Evolutionary conservation across 2,329 filamentous ascomycete genomes (phyloP).

Genomic region (Trichoderma sp.): DNA sequence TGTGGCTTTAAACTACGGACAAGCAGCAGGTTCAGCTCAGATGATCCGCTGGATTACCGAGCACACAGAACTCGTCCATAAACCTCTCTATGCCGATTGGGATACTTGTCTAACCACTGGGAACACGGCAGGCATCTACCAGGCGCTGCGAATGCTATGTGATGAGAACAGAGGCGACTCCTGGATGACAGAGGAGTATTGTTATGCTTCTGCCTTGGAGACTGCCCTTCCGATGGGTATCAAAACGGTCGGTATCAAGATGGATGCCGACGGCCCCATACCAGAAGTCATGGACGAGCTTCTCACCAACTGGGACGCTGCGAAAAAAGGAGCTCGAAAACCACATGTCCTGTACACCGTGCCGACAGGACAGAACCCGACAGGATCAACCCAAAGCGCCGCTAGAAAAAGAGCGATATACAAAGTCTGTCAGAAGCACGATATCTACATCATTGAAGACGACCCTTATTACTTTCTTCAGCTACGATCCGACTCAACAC

Average conservation of each 20-base stretch:
- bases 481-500: slow-evolving; percentile 60
- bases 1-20: slow-evolving; percentile 74
- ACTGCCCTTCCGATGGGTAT: neutral
- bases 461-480: slow-evolving; percentile 89
- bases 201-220: neutral
- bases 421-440: slow-evolving; percentile 71
- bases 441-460: slow-evolving; percentile 79
- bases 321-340: slow-evolving; percentile 37
- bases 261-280: slow-evolving; percentile 67
- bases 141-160: slow-evolving; percentile 65
- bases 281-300: slow-evolving; percentile 63
- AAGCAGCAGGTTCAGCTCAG: slow-evolving; percentile 69
- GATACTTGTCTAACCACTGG: slow-evolving; percentile 66
- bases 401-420: slow-evolving; percentile 70
- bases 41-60: slow-evolving; percentile 72
- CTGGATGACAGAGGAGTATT: slow-evolving; percentile 38
- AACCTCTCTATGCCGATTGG: slow-evolving; percentile 74
- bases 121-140: slow-evolving; percentile 68
- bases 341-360: slow-evolving; percentile 56
- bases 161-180: slow-evolving; percentile 55
- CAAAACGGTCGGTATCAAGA: slow-evolving; percentile 56
- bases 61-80: slow-evolving; percentile 73
- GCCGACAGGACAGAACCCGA: slow-evolving; percentile 81
- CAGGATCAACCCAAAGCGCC: slow-evolving; percentile 70
- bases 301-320: slow-evolving; percentile 63